These are phyloP conservation scores for Komagataella phaffii DNA, from an alignment of 805 yeast species.

Conservation along the genomic window DNA sequence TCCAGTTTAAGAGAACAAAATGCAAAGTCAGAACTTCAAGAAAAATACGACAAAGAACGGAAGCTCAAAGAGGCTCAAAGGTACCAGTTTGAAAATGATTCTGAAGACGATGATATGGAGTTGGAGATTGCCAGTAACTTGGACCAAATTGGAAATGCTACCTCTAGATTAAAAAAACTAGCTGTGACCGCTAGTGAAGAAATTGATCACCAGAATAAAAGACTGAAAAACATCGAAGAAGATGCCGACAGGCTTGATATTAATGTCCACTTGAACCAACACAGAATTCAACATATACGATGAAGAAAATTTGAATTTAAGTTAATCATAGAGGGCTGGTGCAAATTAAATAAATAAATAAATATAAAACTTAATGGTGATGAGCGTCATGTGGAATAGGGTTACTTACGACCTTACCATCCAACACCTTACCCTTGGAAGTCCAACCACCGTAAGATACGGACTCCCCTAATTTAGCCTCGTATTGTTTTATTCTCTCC, in stretches of 20 bases:
- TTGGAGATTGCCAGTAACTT: conserved; percentile 74
- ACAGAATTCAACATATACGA: neutral
- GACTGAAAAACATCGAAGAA: conserved; percentile 66
- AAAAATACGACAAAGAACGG: conserved; percentile 37
- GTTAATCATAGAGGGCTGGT: neutral
- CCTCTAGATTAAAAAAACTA: conserved; percentile 56
- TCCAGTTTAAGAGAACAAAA: conserved; percentile 36
- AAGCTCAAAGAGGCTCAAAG: conserved; percentile 45
- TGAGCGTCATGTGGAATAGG: conserved; percentile 32
- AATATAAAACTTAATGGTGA: conserved; percentile 8
- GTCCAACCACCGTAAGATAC: conserved; percentile 74
- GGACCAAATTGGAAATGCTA: conserved; percentile 59
- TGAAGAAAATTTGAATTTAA: neutral
- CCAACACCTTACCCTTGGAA: conserved; percentile 37
- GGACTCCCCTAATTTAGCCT: conserved; percentile 27
- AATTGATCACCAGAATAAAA: conserved; percentile 62
- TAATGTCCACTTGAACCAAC: conserved; percentile 26
- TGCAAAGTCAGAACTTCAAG: conserved; percentile 20
- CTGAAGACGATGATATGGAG: conserved; percentile 89
- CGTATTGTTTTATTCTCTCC: conserved; percentile 58
- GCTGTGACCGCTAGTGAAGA: conserved; percentile 69
- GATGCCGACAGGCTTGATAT: conserved; percentile 78
- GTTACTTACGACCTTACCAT: conserved; percentile 53
- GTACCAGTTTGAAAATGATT: conserved; percentile 80
- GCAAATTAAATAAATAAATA: neutral